Base-by-base conservation (phyloP, 768 basidiomycete genomes). In the Hygrophorus russula region DNA sequence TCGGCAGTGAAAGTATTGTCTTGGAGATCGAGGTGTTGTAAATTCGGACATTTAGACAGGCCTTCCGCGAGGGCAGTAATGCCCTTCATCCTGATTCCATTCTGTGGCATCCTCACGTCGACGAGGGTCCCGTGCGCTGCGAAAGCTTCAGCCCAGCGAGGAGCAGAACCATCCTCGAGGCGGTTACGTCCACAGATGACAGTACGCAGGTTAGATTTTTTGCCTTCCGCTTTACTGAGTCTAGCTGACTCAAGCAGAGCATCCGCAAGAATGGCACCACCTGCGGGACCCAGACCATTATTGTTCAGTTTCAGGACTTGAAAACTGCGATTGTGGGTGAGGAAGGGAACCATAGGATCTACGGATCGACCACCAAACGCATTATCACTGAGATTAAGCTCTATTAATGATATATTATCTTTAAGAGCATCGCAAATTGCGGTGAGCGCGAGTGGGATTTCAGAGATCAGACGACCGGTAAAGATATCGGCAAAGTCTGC, bases 401-500 rank as follows among this genome's bases (percentile, higher is more conserved):
- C 87, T 42, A 83, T 70, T 38, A 99, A 80, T 2, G 82, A 76
- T 3, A 78, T 72, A 55, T 88, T 88, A 54, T 77, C 71, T 54
- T 78, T 78, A 48, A 99, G 76, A 10, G 92, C 80, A 53, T 89
- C 78, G 59, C 93, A 96, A 51, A 99, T 76, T 29, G 87, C 82
- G 30, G 79, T 73, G 36, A 99, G 79, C 12, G 96, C 90, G 46
- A 66, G 73, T 4, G 94, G 96, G 57, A 99, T 98, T 61, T 99
- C 94, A 48, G 78, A 72, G 67, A 97, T 97, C 56, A 96, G 74
- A 50, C 94, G 87, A 43, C 93, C 89, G 2, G 94, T 97, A 67
- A 99, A 99, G 63, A 99, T 93, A 65, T 97, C 94, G 24, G 90
- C 85, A 51, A 97, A 87, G 67, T 98, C 82, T 52, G 93, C 94